Conservation (phyloP, 2,329 filamentous ascomycete genomes). For the Pochonia chlamydosporia region DNA sequence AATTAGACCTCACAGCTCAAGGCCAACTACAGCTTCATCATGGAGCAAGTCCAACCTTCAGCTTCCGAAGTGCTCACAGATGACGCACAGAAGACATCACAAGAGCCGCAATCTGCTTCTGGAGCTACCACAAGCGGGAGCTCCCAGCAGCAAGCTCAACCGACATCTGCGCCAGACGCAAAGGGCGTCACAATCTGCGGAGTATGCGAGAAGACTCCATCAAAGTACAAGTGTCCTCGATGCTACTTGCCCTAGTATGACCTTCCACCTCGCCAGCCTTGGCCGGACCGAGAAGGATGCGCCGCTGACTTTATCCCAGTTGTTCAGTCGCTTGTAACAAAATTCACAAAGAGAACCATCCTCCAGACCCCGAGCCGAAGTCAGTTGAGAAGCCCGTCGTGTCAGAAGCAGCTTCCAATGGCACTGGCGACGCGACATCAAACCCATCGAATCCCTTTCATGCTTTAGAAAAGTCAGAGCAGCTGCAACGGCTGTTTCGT, state of each 20-base stretch:
- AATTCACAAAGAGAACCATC: conserved; percentile 44
- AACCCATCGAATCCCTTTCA: conserved; percentile 40
- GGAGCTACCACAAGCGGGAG: background rate
- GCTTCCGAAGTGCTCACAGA: background rate
- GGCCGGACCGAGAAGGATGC: background rate
- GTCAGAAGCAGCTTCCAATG: conserved; percentile 2
- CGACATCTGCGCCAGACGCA: background rate
- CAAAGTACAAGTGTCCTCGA: conserved; percentile 59
- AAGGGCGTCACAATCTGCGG: conserved; percentile 33
- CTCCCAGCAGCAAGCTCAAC: background rate
- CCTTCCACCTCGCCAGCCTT: background rate
- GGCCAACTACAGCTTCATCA: background rate
- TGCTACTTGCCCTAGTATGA: conserved; percentile 55
- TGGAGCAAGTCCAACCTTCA: conserved; percentile 4
- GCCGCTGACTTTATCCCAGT: conserved; percentile 24
- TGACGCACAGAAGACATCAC: background rate
- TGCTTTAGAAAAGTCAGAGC: conserved; percentile 43
- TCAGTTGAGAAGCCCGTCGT: conserved; percentile 13
- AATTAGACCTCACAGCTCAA: background rate
- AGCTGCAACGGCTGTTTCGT: conserved; percentile 44
- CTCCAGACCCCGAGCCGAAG: conserved; percentile 30
- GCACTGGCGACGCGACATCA: background rate
- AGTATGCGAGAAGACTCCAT: conserved; percentile 43
- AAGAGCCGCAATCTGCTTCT: background rate
- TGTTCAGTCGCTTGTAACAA: conserved; percentile 56